A percentile compares a stretch with the other conserved stretches of the same genome.
phyloP scores from a whole-genome alignment of 768 basidiomycete species.

The Mycena polygramma region DNA sequence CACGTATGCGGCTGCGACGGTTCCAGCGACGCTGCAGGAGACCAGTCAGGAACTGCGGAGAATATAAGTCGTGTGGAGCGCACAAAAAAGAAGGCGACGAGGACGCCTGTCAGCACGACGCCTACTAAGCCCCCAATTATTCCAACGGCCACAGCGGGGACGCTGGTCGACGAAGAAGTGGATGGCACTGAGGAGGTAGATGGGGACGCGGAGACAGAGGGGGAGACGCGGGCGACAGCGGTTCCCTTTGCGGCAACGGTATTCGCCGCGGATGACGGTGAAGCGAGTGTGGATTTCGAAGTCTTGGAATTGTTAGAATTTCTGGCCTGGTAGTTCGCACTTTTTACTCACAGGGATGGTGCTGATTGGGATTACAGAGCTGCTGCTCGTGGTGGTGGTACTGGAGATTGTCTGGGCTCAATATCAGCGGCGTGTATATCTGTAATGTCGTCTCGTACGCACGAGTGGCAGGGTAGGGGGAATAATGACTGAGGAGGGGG shows the following conservation, averaged over 20 bases:
- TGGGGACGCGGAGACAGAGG: background rate
- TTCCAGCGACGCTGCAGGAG: slow-evolving; percentile 22
- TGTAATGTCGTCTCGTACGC: background rate
- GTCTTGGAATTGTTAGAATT: background rate
- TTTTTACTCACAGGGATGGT: background rate
- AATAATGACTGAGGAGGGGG: no score
- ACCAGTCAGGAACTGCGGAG: no score
- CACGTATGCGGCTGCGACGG: slow-evolving; percentile 12
- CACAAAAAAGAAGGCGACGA: slow-evolving; percentile 28
- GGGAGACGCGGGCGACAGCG: background rate
- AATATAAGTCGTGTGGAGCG: background rate
- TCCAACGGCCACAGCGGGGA: slow-evolving; percentile 8
- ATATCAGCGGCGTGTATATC: background rate
- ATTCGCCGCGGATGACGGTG: background rate
- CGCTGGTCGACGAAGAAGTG: slow-evolving; percentile 4
- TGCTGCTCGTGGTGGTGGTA: background rate
- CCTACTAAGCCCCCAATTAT: slow-evolving; percentile 14
- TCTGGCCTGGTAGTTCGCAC: background rate
- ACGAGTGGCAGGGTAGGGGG: slow-evolving; percentile 5
- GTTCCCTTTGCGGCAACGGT: background rate
- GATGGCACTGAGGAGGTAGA: background rate
- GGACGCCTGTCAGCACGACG: slow-evolving; percentile 1
- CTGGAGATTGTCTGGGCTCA: background rate
- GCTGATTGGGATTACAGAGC: no score
- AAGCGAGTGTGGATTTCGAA: background rate